Evolutionary conservation across 164 flowering plant species (phyloP).

Genomic region (Echeveria elegans): DNA sequence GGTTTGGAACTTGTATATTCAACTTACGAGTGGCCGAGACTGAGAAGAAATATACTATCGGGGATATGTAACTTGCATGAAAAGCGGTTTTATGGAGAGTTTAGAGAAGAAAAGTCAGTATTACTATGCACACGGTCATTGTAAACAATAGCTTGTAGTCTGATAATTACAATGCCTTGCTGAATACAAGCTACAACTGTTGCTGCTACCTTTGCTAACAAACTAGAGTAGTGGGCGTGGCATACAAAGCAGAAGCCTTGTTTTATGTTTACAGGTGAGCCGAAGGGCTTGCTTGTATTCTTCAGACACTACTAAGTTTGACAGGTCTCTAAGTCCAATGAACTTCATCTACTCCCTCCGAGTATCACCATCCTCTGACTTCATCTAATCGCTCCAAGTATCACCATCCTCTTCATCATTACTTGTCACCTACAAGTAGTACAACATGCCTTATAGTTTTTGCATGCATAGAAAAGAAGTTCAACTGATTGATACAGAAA

Average conservation of each 20-base stretch:
- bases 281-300: not conserved
- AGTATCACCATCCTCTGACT: too few species aligned
- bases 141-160: not conserved
- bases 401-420: slow-evolving; percentile 67
- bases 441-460: too few species aligned
- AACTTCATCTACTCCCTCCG: slow-evolving; percentile 51
- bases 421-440: slow-evolving; percentile 52
- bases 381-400: too few species aligned
- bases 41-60: not conserved
- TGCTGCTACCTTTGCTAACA: not conserved
- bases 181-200: not conserved
- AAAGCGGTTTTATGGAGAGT: not conserved
- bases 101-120: not conserved
- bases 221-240: too few species aligned
- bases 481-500: not conserved
- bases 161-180: slow-evolving; percentile 4
- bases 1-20: not conserved
- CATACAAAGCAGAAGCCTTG: too few species aligned
- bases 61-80: not conserved
- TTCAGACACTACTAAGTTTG: not conserved
- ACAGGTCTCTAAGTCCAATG: not conserved
- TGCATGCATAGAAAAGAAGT: slow-evolving; percentile 1
- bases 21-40: not conserved
- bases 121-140: not conserved
- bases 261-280: not conserved